A percentile compares a stretch with the other conserved stretches of the same genome.
These are phyloP conservation scores for Xerocomus nothofagi DNA, from an alignment of 1,284 basidiomycete genomes.

Conservation along the genomic window DNA sequence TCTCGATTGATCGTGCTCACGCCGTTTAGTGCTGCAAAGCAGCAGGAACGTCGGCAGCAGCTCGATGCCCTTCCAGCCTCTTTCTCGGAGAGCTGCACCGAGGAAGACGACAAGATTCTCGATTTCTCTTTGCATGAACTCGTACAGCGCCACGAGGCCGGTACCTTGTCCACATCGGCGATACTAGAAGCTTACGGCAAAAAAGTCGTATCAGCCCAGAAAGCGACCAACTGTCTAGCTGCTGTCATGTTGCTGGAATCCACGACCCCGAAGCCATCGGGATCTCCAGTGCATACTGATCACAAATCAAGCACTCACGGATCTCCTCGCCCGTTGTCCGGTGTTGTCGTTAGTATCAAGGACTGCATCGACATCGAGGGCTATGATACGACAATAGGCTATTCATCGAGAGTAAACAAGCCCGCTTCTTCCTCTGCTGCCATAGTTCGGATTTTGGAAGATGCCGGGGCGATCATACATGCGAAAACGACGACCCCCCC, in stretches of 20 bases:
- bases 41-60: slow-evolving; percentile 24
- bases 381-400: slow-evolving; percentile 52
- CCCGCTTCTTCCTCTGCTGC: slow-evolving; percentile 39
- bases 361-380: slow-evolving; percentile 42
- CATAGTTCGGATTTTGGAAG: slow-evolving; percentile 45
- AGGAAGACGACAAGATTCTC: slow-evolving; percentile 30
- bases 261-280: not conserved
- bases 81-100: slow-evolving; percentile 27
- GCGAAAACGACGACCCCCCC: slow-evolving; percentile 53
- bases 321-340: slow-evolving; percentile 22
- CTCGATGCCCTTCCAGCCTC: slow-evolving; percentile 25
- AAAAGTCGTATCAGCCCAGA: slow-evolving; percentile 34
- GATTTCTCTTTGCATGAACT: slow-evolving; percentile 30
- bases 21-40: slow-evolving; percentile 22
- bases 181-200: slow-evolving; percentile 35
- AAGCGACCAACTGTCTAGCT: slow-evolving; percentile 35
- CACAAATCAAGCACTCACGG: not conserved
- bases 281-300: slow-evolving; percentile 1
- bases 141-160: slow-evolving; percentile 22
- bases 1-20: not conserved
- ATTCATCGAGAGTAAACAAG: slow-evolving; percentile 41
- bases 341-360: slow-evolving; percentile 35
- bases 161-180: slow-evolving; percentile 21
- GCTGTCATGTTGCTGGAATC: slow-evolving; percentile 18
- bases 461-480: slow-evolving; percentile 51